Base-by-base conservation (phyloP, 768 basidiomycete genomes). In the Xerocomus potaroensis region DNA sequence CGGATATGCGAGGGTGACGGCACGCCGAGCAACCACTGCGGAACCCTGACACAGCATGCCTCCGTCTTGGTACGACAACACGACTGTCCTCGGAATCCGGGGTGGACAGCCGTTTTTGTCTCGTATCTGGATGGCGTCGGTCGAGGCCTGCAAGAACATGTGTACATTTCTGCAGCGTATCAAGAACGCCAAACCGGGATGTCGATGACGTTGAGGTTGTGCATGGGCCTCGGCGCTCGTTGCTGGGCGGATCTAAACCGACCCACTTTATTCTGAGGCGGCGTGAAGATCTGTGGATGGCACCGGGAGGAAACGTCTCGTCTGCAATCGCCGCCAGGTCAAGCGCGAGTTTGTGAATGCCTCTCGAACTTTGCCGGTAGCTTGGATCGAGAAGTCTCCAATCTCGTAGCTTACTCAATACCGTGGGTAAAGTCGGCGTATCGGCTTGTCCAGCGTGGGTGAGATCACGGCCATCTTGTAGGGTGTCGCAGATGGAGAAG, bases 11-110 rank as follows among this genome's bases (percentile, higher is more conserved):
- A 37, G 43, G 49, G 16, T 57, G 60, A 41, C 54, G 57, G 51
- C 62, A 64, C 10, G 62, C 60, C 6, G 50, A 41, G 48, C 62
- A 63, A 37, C 62, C 62, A 49, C 57, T 64, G 5, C 62, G 62
- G 53, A 64, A 63, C 46, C 42, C 55, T 19, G 47, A 45, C 22
- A 33, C 31, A 10, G 52, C 49, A 30, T 47, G 47, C 16, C 27
- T 37, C 45, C 51, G 50, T 43, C 33, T 40, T 15, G 53, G 43
- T 29, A 15, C 43, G 22, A 48, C 23, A 18, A 11, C 21, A 8
- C 39, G 7, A 22, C 43, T 23, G 23, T 50, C 45, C 59, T 54
- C 55, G 48, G 51, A 48, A 44, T 47, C 51, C 55, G 50, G 50
- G 15, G 50, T 48, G 5, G 30, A 29, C 47, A 35, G 21, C 26